Evolutionary conservation across 352 stramenopile species (phyloP).

Genomic region (Thalassiosira sp.): DNA sequence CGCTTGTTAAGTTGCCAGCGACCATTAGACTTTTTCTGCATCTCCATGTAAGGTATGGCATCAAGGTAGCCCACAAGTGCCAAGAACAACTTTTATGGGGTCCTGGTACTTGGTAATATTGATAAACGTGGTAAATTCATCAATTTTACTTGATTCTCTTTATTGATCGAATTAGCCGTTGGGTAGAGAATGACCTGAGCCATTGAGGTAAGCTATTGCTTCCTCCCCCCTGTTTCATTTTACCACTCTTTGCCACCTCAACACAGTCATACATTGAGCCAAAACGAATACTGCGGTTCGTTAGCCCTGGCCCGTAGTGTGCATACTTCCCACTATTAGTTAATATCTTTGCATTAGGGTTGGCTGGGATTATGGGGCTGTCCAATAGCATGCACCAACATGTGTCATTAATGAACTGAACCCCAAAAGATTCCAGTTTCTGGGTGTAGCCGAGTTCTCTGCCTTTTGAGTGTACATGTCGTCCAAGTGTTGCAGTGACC

Average conservation of each 20-base stretch:
- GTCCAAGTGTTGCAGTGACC: slow-evolving; percentile 62
- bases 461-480: slow-evolving; percentile 27
- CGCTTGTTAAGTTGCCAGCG: too few relatives aligned
- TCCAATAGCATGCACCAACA: slow-evolving; percentile 83
- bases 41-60: too few relatives aligned
- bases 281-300: slow-evolving; percentile 53
- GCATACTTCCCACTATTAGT: slow-evolving; percentile 80
- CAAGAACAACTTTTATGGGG: too few relatives aligned
- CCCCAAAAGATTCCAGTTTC: slow-evolving; percentile 60
- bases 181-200: slow-evolving; percentile 23
- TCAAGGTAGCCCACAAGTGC: too few relatives aligned
- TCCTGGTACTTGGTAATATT: too few relatives aligned
- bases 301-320: slow-evolving; percentile 72
- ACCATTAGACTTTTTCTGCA: too few relatives aligned
- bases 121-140: too few relatives aligned
- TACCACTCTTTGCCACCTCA: slow-evolving; percentile 55
- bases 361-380: slow-evolving; percentile 65
- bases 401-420: slow-evolving; percentile 78
- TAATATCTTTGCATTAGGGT: slow-evolving; percentile 57
- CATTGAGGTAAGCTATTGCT: slow-evolving; percentile 8
- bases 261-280: slow-evolving; percentile 68
- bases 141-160: slow-evolving; percentile 12
- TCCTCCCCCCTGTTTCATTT: slow-evolving; percentile 1
- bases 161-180: background rate
- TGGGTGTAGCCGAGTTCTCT: slow-evolving; percentile 36